Evolutionary conservation across 495 filamentous ascomycete species (phyloP), one percentile per base, ranked within the genome.

Genomic region (Immersiella caudata): DNA sequence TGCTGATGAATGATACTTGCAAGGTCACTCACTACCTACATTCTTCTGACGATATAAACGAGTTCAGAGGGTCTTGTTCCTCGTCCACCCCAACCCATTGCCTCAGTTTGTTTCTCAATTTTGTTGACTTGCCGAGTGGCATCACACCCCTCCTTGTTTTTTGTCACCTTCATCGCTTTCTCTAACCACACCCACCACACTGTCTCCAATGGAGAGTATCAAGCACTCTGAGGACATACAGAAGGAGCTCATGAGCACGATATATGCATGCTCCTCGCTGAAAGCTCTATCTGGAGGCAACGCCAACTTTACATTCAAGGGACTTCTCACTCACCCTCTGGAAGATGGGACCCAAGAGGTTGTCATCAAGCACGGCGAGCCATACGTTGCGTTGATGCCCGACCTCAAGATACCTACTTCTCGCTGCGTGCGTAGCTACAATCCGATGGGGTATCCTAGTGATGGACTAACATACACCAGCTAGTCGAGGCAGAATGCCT

Each of bases 251-350:
- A 71, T 69, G 59, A 65, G 68, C 35, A 87, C 81, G 0, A 73
- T 74, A 0, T 89, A 83, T 68, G 82, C 80, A 21, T 86, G 86
- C 67, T 78, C 81, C 5, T 79, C 81, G 0, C 73, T 88, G 6
- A 74, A 67, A 1, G 73, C 73, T 2, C 74, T 88, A 3, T 84
- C 82, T 20, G 86, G 87, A 5, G 86, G 87, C 16, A 85, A 80
- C 0, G 84, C 84, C 60, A 89, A 89, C 68, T 89, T 85, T 67
- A 82, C 85, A 60, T 89, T 87, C 71, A 81, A 83, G 33, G 87
- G 84, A n/a, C 73, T 52, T 27, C 77, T 85, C 4, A 46, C 65
- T 6, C 71, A 70, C 5, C 76, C 81, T 9, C 76, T 84, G 4
- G 69, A 75, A 0, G 78, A 80, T 50, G 76, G 74, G 11, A 78